Base-by-base conservation (phyloP, 2,329 filamentous ascomycete genomes). In the Emergomyces pasteurianus region DNA sequence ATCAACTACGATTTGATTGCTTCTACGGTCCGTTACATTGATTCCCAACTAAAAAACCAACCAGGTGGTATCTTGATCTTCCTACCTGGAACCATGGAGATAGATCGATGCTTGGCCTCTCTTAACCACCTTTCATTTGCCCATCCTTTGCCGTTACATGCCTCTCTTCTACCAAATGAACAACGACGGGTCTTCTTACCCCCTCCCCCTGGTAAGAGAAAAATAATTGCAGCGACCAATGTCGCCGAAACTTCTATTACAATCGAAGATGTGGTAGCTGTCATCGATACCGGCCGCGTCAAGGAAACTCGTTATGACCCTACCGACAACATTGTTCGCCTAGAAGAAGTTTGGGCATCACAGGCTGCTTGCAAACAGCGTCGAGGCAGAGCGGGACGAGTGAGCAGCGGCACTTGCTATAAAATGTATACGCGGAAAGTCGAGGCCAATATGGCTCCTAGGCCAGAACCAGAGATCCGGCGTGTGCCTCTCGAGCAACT, bases 211-310 rank as follows among this genome's bases (percentile, higher is more conserved):
- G 91, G 91, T 0, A 92, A 90, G 74, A 83, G 94, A 42, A 99
- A 99, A 75, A 84, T 99, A 14, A 89, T 99, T 40, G 89, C 92
- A 7, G 90, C 94, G 0, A 99, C 94, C 52, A 99, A 99, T 69
- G 92, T 99, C 2, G 94, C 94, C 1, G 94, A 99, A 73, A 99
- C 94, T 0, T 97, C 94, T 1, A 97, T 99, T 72, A 99, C 94
- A 0, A 99, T 99, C 63, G 92, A 96, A 70, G 94, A 99, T 70
- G 89, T 99, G 59, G 89, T 97, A 2, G 92, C 90, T 1, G 94
- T 99, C 53, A 92, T 99, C 64, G 94, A 99, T 72, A 94, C 88
- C 12, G 94, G 94, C 34, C 86, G 90, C 59, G 94, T 99, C 62
- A 99, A 99, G 71, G 92, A 99, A 74, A 99, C 92, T 0, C 92